Evolutionary conservation across 192 early-diverging fungal species (phyloP), one percentile per base, ranked within the genome.

Genomic region (Linnemannia schmuckeri): DNA sequence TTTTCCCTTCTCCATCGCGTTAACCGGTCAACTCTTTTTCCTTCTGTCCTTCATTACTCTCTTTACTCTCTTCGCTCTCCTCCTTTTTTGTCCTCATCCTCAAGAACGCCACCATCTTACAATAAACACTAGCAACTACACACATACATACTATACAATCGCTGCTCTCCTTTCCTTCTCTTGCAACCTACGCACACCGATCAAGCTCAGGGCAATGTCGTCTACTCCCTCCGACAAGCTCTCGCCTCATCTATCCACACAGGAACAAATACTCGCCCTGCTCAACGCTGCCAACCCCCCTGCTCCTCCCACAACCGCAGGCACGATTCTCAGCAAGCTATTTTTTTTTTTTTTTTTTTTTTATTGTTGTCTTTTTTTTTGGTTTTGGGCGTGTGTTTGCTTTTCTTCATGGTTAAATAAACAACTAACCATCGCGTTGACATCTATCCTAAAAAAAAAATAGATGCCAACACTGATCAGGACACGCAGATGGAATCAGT

Each of bases 251-350:
- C 54, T 47, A 38, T 37, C 46, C 52, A 57, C 61, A 30, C 61
- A 66, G 61, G 61, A 66, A 4, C 61, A 66, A 33, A 66, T 66
- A 66, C 72, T 42, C 33, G 46, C 72, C 42, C 72, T 42, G 33
- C 72, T 74, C 44, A 74, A 46, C 46, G 41, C 46, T 46, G 72
- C 41, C 72, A 47, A 27, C 72, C 24, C 6, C 8, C n/a, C 44
- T 33, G 27, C 46, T 49, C 2, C 15, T 15, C 6, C 27, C 46
- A 6, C 44, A 17, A 61, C 17, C 35, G 6, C 35, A 37, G 54
- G 74, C 54, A 76, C 47, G 46, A 76, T 35, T 47, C 24, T 38
- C 38, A 47, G 18, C 41, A 18, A 52, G 18, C 61, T 0, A 20
- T 54, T 12, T 66, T 33, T 27, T 33, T 66, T 33, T 27, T 33